Conservation (phyloP, 1,139 yeast genomes). For the Saccharomyces hybrid region DNA sequence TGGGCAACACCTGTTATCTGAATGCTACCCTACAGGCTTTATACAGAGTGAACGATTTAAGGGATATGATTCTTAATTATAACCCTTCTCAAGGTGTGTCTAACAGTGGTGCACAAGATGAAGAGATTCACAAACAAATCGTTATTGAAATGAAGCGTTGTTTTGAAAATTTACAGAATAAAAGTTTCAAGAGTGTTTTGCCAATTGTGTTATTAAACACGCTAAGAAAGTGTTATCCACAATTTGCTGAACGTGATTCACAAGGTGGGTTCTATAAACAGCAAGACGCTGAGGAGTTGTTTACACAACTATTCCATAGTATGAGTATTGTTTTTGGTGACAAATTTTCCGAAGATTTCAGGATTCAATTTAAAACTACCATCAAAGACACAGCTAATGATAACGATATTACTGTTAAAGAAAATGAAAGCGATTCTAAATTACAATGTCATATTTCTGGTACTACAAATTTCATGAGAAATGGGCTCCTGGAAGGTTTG, state of each 20-base stretch:
- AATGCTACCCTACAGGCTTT: conserved; percentile 84
- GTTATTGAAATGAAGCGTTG: conserved; percentile 35
- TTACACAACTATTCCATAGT: conserved; percentile 62
- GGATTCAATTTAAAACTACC: conserved; percentile 53
- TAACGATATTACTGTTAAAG: conserved; percentile 47
- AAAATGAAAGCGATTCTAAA: conserved; percentile 59
- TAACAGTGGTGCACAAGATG: conserved; percentile 19
- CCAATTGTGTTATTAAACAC: conserved; percentile 61
- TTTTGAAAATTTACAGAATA: conserved; percentile 36
- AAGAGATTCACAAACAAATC: conserved; percentile 33
- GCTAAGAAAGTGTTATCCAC: conserved; percentile 67
- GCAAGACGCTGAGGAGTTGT: conserved; percentile 97
- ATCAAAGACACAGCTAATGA: conserved; percentile 49
- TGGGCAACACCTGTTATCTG: conserved; percentile 93
- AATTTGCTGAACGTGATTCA: conserved; percentile 69
- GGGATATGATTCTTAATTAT: conserved; percentile 25
- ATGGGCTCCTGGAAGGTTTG: conserved; percentile 72
- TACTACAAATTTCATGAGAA: conserved; percentile 79
- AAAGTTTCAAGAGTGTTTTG: conserved; percentile 40
- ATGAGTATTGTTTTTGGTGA: conserved; percentile 43
- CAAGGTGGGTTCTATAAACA: conserved; percentile 72
- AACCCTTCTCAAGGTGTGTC: conserved; percentile 10
- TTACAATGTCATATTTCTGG: conserved; percentile 83
- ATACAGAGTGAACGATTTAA: conserved; percentile 43
- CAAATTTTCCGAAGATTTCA: conserved; percentile 50